Evolutionary conservation across 108 stramenopile genomes (phyloP).

Genomic region (Nitzschia sp.): DNA sequence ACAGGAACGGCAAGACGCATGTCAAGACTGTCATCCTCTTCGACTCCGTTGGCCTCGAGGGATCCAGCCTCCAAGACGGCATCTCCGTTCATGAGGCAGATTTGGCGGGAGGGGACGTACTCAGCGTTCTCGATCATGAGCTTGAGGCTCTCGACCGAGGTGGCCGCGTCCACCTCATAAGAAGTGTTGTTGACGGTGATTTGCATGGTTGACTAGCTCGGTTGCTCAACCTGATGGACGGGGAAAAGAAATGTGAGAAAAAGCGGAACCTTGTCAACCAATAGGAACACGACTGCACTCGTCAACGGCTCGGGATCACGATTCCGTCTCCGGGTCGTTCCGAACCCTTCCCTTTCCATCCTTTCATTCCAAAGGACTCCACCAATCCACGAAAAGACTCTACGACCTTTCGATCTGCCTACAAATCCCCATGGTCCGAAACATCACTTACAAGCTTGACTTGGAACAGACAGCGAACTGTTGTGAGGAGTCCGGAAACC

Average conservation of each 20-base stretch:
- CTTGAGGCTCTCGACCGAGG: conserved; percentile 84
- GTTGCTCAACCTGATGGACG: conserved; percentile 56
- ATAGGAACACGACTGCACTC: not conserved
- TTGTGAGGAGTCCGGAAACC: not conserved
- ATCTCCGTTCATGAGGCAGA: conserved; percentile 74
- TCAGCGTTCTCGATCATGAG: conserved; percentile 85
- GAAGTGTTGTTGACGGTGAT: conserved; percentile 76
- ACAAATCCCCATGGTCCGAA: too few species aligned
- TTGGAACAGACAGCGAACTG: conserved; percentile 25
- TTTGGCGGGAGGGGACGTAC: conserved; percentile 78
- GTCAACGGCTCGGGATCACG: not conserved
- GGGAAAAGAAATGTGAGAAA: not conserved
- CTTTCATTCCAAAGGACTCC: too few species aligned
- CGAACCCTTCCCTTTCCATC: too few species aligned
- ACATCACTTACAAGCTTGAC: conserved; percentile 15
- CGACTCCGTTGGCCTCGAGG: conserved; percentile 76
- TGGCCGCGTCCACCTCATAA: conserved; percentile 77
- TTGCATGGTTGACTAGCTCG: conserved; percentile 68
- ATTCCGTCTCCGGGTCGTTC: too few species aligned
- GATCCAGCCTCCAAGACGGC: conserved; percentile 69
- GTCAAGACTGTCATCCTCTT: conserved; percentile 77
- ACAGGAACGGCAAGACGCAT: conserved; percentile 71
- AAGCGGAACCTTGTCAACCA: not conserved
- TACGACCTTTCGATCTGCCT: too few species aligned
- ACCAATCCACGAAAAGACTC: too few species aligned